Evolutionary conservation across 108 stramenopile species (phyloP).

Genomic region (Skeletonema marinoi): DNA sequence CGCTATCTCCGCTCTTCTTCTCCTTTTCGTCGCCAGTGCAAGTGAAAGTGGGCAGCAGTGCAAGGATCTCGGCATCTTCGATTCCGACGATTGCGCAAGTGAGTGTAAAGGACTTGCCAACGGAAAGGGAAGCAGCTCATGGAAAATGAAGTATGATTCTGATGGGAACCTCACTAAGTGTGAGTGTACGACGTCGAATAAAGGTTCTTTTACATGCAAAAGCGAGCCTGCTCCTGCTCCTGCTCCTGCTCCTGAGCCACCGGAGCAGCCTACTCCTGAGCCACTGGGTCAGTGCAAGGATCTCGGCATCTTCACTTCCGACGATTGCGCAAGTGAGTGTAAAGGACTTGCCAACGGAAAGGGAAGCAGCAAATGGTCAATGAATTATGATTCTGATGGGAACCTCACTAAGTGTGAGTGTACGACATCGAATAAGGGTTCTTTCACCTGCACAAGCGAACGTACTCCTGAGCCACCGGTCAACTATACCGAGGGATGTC

Average conservation of each 20-base stretch:
- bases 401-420: background rate
- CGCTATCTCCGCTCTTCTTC: background rate
- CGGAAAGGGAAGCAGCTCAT: no score
- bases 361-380: no score
- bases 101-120: background rate
- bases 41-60: no score
- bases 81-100: background rate
- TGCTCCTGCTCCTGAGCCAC: background rate
- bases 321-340: background rate
- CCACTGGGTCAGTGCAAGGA: background rate
- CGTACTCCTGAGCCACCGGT: background rate
- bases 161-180: background rate
- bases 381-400: background rate
- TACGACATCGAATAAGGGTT: background rate
- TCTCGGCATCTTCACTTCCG: background rate
- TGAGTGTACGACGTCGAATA: background rate
- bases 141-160: background rate
- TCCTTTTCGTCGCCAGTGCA: background rate
- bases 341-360: background rate
- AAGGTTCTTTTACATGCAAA: background rate
- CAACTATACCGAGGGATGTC: background rate
- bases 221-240: no score
- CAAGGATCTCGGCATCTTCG: background rate
- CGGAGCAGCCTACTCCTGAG: no score
- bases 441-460: background rate